These are phyloP conservation scores for Scheffersomyces amazonensis DNA, from an alignment of 805 yeast species.

Conservation along the genomic window DNA sequence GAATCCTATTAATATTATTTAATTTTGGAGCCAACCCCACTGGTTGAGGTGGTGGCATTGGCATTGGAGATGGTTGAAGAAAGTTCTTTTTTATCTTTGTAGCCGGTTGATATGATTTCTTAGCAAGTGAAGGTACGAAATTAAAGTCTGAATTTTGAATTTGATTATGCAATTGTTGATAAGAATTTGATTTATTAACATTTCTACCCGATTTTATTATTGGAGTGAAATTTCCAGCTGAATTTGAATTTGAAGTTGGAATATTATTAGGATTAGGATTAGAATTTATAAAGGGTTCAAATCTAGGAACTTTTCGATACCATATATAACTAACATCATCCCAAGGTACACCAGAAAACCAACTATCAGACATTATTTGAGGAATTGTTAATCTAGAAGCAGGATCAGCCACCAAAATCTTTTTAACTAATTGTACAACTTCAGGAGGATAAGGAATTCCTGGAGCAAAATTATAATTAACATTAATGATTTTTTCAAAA, in stretches of 20 bases:
- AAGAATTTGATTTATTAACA: constrained; percentile 33
- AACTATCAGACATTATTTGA: constrained; percentile 28
- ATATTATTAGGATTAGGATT: constrained; percentile 4
- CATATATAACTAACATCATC: constrained; percentile 37
- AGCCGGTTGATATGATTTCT: constrained; percentile 31
- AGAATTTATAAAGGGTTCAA: constrained; percentile 13
- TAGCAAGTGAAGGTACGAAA: constrained; percentile 31
- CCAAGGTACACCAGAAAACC: constrained; percentile 42
- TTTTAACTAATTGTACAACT: constrained; percentile 29
- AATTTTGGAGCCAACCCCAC: neutral
- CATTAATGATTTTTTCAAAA: constrained; percentile 79
- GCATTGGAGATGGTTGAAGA: constrained; percentile 1
- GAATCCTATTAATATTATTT: neutral
- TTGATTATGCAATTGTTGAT: constrained; percentile 38
- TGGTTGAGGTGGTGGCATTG: constrained; percentile 1
- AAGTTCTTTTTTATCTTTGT: constrained; percentile 26
- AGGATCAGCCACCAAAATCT: constrained; percentile 31
- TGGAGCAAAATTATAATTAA: constrained; percentile 56
- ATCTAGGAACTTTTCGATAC: constrained; percentile 31
- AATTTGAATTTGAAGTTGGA: constrained; percentile 6
- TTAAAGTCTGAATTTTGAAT: constrained; percentile 31
- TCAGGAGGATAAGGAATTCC: constrained; percentile 24
- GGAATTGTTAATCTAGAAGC: constrained; percentile 26
- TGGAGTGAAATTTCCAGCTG: constrained; percentile 10
- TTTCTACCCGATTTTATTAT: constrained; percentile 31